Conservation (phyloP, 2,329 filamentous ascomycete genomes). For the Botrytis cinerea region DNA sequence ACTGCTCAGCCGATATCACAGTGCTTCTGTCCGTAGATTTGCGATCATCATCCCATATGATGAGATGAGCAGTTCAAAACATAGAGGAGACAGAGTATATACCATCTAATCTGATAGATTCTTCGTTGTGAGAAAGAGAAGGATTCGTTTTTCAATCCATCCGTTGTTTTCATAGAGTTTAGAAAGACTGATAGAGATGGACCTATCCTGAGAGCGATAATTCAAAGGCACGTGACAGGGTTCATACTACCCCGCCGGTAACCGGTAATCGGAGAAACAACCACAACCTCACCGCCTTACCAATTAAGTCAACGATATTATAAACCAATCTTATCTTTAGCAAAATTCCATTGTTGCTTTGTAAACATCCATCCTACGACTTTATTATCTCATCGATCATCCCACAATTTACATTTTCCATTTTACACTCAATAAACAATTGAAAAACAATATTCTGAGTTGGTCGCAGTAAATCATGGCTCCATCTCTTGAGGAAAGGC, state of each 20-base stretch:
- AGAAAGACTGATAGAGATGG: neutral
- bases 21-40: neutral
- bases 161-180: neutral
- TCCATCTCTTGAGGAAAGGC: constrained; percentile 77
- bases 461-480: constrained; percentile 59
- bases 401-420: neutral
- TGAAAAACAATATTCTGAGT: neutral
- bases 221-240: neutral
- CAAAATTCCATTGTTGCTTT: constrained; percentile 18
- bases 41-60: neutral
- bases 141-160: neutral
- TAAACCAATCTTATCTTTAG: neutral
- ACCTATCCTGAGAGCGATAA: neutral
- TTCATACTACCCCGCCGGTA: neutral
- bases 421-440: neutral
- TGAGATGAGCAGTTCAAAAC: neutral
- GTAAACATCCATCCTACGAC: constrained; percentile 17
- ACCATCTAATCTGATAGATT: no score
- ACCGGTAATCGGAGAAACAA: neutral
- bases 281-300: constrained; percentile 19
- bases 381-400: neutral
- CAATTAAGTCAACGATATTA: constrained; percentile 14
- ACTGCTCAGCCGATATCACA: neutral
- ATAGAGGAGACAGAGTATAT: neutral
- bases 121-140: neutral